Base-by-base conservation (phyloP, 2,329 filamentous ascomycete species). In the Aspergillus novoparasiticus region DNA sequence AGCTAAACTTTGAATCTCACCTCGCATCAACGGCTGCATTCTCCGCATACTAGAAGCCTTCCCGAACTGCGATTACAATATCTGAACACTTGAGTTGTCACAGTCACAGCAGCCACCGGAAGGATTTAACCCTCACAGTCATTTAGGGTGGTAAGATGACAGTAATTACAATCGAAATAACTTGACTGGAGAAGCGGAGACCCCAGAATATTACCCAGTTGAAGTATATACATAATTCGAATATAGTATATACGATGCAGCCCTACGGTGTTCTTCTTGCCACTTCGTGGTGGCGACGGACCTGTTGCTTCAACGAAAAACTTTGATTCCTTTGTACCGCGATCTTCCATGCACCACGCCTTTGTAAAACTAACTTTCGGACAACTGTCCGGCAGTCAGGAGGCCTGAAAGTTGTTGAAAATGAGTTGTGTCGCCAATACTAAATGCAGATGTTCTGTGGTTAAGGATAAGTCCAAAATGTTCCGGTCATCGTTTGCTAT, bases 61-160 rank as follows among this genome's bases (percentile, higher is more conserved):
- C 51, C 51, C 51, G 51, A 51, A 34, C 48, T 32, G 12, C 19
- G 51, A 55, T 60, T 50, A 53, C 48, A 41, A 46, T 50, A 28
- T 39, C 43, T 23, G 6, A 58, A 34, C n/a, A 4, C 23, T 39
- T 23, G 23, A 21, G 4, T 2, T 46, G 19, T 19, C 41, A 46
- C 4, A 4, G 9, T 23, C n/a, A 23, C 43, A 46, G 39, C 39
- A 41, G 39, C 39, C 39, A 41, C 39, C 8, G 6, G 16, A 19
- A 41, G 39, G 39, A 41, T n/a, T 41, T 41, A 16, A n/a, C 39
- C 39, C 16, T 41, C 19, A 9, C 39, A 1, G 19, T 41, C 6
- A 19, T 41, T n/a, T 46, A 3, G 43, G n/a, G 10, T 46, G 19
- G 39, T 41, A 21, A 21, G 43, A 16, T n/a, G 9, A 14, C n/a